These are phyloP conservation scores for Polyporus tsugae DNA, from an alignment of 1,284 basidiomycete genomes.

Conservation along the genomic window DNA sequence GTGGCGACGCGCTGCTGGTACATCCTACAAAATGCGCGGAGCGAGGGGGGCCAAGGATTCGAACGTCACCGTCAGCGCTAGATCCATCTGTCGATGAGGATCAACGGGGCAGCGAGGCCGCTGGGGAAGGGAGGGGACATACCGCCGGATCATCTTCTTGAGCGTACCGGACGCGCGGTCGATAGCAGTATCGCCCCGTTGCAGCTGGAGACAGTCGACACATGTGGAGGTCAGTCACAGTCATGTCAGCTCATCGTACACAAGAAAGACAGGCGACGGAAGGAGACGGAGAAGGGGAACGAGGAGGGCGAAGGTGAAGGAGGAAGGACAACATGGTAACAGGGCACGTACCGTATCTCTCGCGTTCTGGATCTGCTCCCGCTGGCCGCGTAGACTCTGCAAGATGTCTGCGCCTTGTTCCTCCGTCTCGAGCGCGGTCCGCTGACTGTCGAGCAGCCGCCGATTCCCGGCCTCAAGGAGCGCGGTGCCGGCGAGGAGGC, in stretches of 20 bases:
- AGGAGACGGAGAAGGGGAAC: background rate
- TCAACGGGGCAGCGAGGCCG: slow-evolving; percentile 12
- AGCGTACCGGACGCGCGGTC: slow-evolving; percentile 78
- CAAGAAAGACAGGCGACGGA: background rate
- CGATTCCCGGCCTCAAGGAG: slow-evolving; percentile 82
- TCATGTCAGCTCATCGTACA: background rate
- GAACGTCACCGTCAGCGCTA: slow-evolving; percentile 35
- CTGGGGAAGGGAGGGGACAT: slow-evolving; percentile 11
- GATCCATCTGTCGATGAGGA: slow-evolving; percentile 44
- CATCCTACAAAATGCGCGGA: slow-evolving; percentile 60
- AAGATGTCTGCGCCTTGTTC: slow-evolving; percentile 95
- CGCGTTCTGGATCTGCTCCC: slow-evolving; percentile 96
- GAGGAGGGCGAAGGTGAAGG: background rate
- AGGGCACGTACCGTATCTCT: slow-evolving; percentile 75
- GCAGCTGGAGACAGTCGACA: slow-evolving; percentile 52
- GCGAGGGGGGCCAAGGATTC: background rate
- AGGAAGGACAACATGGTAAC: background rate
- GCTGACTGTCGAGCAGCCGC: slow-evolving; percentile 89
- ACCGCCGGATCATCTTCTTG: slow-evolving; percentile 78
- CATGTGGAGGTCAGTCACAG: background rate
- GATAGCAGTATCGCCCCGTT: slow-evolving; percentile 75
- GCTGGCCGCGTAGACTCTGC: slow-evolving; percentile 83
- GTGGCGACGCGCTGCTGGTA: slow-evolving; percentile 83
- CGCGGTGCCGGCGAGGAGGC: slow-evolving; percentile 79
- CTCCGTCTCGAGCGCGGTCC: slow-evolving; percentile 96